Percentiles rank a stretch among this genome's conserved stretches.
Evolutionary conservation across 768 basidiomycete species (phyloP).

Genomic region (Saitozyma podzolica): DNA sequence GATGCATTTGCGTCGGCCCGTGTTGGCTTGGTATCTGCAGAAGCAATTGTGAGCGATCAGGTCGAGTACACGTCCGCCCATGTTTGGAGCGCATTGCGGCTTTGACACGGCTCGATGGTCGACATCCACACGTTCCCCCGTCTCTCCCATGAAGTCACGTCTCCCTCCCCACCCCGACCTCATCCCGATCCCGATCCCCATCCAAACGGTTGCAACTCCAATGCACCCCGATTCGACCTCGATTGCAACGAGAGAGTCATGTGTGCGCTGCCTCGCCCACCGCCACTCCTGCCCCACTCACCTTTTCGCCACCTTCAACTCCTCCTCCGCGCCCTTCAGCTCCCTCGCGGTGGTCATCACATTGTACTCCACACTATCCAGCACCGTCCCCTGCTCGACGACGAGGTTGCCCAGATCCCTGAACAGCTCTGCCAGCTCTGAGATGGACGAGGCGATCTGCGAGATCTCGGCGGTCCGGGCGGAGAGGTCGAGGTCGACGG

Average conservation of each 20-base stretch:
- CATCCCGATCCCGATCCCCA: not conserved
- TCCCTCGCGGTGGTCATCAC: constrained; percentile 86
- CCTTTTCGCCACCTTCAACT: constrained; percentile 78
- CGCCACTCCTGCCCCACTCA: constrained; percentile 53
- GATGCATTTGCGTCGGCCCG: constrained; percentile 89
- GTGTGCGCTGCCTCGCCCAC: not conserved
- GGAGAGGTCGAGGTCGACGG: constrained; percentile 55
- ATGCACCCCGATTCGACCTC: not conserved
- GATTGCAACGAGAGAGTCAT: not conserved
- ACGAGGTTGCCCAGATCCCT: constrained; percentile 89
- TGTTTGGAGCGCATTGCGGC: no score
- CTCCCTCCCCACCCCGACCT: not conserved
- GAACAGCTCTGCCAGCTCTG: constrained; percentile 89
- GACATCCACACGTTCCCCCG: not conserved
- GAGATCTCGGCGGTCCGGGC: constrained; percentile 70
- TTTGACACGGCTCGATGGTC: no score
- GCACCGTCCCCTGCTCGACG: constrained; percentile 94
- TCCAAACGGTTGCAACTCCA: not conserved
- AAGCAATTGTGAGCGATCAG: not conserved
- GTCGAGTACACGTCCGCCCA: no score
- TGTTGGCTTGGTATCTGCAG: constrained; percentile 84
- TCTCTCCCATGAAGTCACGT: not conserved
- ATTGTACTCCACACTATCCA: constrained; percentile 97
- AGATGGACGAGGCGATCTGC: constrained; percentile 88
- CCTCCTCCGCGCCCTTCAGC: constrained; percentile 78